These are phyloP conservation scores for Cyclotella distinguenda DNA, from an alignment of 108 stramenopile genomes.

Conservation along the genomic window DNA sequence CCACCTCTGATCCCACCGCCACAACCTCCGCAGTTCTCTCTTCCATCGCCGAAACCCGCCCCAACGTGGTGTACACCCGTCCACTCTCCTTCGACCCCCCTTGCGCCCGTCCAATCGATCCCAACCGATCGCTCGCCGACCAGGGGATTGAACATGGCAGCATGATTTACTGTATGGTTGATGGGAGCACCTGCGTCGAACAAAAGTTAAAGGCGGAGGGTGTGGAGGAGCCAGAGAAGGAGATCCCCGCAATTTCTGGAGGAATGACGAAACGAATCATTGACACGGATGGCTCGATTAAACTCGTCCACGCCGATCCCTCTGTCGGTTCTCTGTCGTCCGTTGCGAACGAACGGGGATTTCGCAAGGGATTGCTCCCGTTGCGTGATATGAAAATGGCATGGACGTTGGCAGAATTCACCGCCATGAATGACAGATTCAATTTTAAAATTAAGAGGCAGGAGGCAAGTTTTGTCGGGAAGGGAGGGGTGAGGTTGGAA, in stretches of 20 bases:
- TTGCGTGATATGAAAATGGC: constrained; percentile 96
- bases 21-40: constrained; percentile 51
- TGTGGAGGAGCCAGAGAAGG: background rate
- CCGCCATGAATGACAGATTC: constrained; percentile 90
- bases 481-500: constrained; percentile 67
- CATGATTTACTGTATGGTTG: constrained; percentile 86
- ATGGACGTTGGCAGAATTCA: constrained; percentile 95
- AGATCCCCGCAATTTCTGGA: background rate
- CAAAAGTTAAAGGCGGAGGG: constrained; percentile 19
- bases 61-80: constrained; percentile 69
- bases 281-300: constrained; percentile 79
- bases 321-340: constrained; percentile 20
- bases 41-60: constrained; percentile 62
- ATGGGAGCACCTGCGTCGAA: constrained; percentile 67
- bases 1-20: constrained; percentile 45
- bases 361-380: constrained; percentile 92
- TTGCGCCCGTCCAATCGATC: constrained; percentile 53
- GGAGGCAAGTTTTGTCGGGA: constrained; percentile 65
- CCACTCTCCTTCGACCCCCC: constrained; percentile 67
- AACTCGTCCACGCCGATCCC: constrained; percentile 62
- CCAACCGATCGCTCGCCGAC: constrained; percentile 38
- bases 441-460: constrained; percentile 91
- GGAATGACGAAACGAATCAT: constrained; percentile 75
- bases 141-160: constrained; percentile 55
- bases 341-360: constrained; percentile 44